Evolutionary conservation across 495 filamentous ascomycete species (phyloP), one percentile per base, ranked within the genome.

Genomic region (Lophiostoma macrostomum): DNA sequence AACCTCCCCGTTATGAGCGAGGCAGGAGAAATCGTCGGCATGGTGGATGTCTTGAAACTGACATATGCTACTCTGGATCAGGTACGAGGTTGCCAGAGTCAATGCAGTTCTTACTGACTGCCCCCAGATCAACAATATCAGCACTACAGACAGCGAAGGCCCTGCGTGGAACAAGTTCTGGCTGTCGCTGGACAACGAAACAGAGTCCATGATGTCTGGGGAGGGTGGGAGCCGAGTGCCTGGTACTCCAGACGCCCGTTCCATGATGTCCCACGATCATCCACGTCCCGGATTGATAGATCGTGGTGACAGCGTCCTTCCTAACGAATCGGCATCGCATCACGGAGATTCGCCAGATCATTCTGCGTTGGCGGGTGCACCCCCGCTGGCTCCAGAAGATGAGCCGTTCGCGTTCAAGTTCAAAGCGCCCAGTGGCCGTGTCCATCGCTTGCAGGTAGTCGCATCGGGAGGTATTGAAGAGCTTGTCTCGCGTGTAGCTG

Each of bases 121-220:
- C 44, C 23, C 34, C 20, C 56, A 87, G 81, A 87, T 89, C 67
- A 87, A 88, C 67, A 79, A 80, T 19, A 89, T 89, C 80, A 77
- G 76, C 31, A 88, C 82, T 19, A 78, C 77, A 23, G 91, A 98
- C 64, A 89, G 82, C 59, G 93, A 97, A 70, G 93, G 93, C 0
- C 93, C 93, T 13, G 93, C 93, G 12, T 98, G 93, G 93, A 95
- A 96, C 74, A 97, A 96, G 73, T 98, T 98, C 74, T 98, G 93
- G 93, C 75, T 97, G 46, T 96, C 93, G 3, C 81, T 98, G 58
- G 91, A 96, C 70, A 84, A 94, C 63, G 93, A 96, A 65, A 93
- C 91, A 4, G 93, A 97, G 69, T 98, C 93, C 0, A 85, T 95
- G 76, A 82, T 97, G 56, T 99, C 93, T 48, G 93, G 94, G 37